A percentile compares a stretch with the other conserved stretches of the same genome.
These are phyloP conservation scores for Ustilago shanxiensis DNA, from an alignment of 1,284 basidiomycete species.

Conservation along the genomic window DNA sequence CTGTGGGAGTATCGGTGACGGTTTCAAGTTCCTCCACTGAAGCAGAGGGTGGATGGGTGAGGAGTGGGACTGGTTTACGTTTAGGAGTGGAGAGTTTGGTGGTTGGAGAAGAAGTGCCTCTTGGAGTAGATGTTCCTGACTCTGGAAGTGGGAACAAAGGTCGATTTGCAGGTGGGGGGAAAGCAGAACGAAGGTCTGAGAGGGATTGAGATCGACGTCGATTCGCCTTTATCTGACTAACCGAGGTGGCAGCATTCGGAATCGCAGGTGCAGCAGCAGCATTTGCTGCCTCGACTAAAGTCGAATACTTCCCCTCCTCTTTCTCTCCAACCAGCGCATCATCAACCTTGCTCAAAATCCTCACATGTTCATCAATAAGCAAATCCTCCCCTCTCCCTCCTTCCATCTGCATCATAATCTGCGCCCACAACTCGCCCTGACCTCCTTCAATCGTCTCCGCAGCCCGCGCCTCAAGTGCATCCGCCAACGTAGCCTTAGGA, in stretches of 20 bases:
- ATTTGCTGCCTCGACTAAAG: background rate
- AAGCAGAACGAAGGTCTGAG: constrained; percentile 21
- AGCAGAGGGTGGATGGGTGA: background rate
- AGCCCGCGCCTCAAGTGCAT: constrained; percentile 45
- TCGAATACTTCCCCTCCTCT: background rate
- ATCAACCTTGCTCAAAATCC: constrained; percentile 49
- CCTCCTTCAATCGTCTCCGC: constrained; percentile 25
- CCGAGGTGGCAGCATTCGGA: background rate
- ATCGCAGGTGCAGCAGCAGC: background rate
- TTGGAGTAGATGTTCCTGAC: background rate
- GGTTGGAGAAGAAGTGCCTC: background rate
- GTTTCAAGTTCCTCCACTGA: constrained; percentile 14
- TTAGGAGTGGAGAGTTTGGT: constrained; percentile 2
- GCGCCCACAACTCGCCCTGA: constrained; percentile 42
- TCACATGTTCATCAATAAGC: constrained; percentile 52
- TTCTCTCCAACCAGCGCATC: constrained; percentile 3
- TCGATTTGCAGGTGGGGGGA: background rate
- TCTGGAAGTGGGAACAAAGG: constrained; percentile 16
- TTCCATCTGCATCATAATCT: constrained; percentile 24
- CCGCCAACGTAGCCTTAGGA: constrained; percentile 39
- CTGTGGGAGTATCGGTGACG: constrained; percentile 5
- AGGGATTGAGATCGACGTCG: constrained; percentile 34
- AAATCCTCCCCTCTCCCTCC: constrained; percentile 15
- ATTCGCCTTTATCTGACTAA: constrained; percentile 10
- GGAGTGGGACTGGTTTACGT: constrained; percentile 21